phyloP scores from a whole-genome alignment of 2,329 filamentous ascomycete genomes.

The Pseudonectria foliicola region DNA sequence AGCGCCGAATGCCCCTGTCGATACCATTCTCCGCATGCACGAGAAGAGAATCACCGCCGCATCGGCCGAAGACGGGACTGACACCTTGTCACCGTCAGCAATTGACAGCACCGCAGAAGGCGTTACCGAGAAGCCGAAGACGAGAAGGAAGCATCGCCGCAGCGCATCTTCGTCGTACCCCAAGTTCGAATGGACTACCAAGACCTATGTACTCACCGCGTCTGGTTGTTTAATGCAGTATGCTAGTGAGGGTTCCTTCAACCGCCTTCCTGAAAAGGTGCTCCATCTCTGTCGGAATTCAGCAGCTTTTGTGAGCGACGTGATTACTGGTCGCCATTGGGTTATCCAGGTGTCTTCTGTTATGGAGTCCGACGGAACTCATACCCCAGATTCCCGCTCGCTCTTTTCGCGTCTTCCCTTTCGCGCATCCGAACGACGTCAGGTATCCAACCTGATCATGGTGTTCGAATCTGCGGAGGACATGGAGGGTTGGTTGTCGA shows the following conservation, averaged over 20 bases:
- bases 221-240: slow-evolving; percentile 72
- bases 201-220: slow-evolving; percentile 64
- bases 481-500: slow-evolving; percentile 69
- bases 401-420: slow-evolving; percentile 60
- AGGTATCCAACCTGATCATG: slow-evolving; percentile 59
- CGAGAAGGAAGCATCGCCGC: slow-evolving; percentile 42
- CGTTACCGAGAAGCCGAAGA: slow-evolving; percentile 25
- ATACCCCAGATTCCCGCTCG: slow-evolving; percentile 47
- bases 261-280: slow-evolving; percentile 67
- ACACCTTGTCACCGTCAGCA: slow-evolving; percentile 1
- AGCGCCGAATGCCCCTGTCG: slow-evolving; percentile 60
- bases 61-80: slow-evolving; percentile 11
- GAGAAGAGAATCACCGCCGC: slow-evolving; percentile 34
- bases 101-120: slow-evolving; percentile 5
- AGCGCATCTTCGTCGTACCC: slow-evolving; percentile 32
- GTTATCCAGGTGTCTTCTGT: slow-evolving; percentile 68
- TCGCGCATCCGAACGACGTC: slow-evolving; percentile 44
- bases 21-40: slow-evolving; percentile 58
- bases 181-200: slow-evolving; percentile 60
- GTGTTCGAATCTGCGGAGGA: slow-evolving; percentile 66
- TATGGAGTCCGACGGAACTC: slow-evolving; percentile 50
- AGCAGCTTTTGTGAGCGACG: slow-evolving; percentile 72
- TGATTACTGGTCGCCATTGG: slow-evolving; percentile 74
- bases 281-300: slow-evolving; percentile 67
- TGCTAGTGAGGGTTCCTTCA: slow-evolving; percentile 59